Evolutionary conservation across 345 rosid genomes (phyloP), one percentile per base, ranked within the genome.

Genomic region (Balakata baccata): DNA sequence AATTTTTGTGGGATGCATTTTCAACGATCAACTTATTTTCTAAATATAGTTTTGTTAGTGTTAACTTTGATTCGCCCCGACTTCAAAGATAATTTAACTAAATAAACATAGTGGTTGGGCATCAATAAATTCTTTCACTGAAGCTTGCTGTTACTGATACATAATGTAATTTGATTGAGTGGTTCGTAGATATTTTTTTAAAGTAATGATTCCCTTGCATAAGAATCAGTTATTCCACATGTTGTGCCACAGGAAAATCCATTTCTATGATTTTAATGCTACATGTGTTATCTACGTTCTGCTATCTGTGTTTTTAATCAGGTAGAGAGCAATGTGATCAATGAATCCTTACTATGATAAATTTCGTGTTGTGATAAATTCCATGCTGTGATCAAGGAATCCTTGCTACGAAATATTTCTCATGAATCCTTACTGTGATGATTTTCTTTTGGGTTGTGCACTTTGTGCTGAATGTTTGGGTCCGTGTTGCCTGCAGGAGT

Each of bases 401-500:
- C n/a, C n/a, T n/a, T n/a, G n/a, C n/a, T n/a, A n/a, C n/a, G n/a
- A n/a, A n/a, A n/a, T n/a, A n/a, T n/a, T n/a, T n/a, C n/a, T n/a
- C 34, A 29, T 29, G 14, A 10, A 34, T 37, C 64, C 18, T 60
- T 29, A 5, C 34, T 34, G 13, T 10, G 49, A 41, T 43, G 4
- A 11, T 4, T 70, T 60, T 59, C 11, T 6, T 2, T 16, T 49
- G 29, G 6, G 43, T 13, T 61, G 47, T 43, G 8, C 47, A 43
- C 47, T 43, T 43, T 53, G 6, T 29, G 23, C 34, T 34, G 39
- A 11, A 46, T 25, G 7, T 41, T 70, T 73, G 38, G 23, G 4
- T 51, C 60, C 54, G 43, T 81, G 68, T 11, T n/a, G 6, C 70
- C 60, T 85, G 66, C 80, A 95, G 99, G 99, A 66, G 92, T 92